Conservation (phyloP, 2,329 filamentous ascomycete species). For the Paracoccidioides brasiliensis region DNA sequence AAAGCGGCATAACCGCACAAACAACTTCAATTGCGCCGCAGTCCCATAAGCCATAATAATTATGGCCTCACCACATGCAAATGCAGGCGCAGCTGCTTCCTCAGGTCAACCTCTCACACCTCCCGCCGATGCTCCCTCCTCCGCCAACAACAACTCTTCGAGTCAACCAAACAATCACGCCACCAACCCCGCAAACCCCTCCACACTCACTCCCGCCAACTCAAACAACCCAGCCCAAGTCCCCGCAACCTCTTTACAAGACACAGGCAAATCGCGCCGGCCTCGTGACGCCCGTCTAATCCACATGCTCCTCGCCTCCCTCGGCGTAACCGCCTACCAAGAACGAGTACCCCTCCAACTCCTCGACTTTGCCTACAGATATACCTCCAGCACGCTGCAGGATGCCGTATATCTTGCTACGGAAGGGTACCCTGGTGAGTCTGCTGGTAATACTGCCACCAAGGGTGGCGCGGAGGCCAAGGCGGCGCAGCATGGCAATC, state of each 20-base stretch:
- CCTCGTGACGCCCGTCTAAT: constrained; percentile 39
- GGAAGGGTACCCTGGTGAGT: constrained; percentile 36
- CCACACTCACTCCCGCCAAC: constrained; percentile 8
- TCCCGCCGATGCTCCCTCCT: constrained; percentile 27
- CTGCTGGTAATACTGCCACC: constrained; percentile 17
- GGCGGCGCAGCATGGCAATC: constrained; percentile 7
- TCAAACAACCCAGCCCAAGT: constrained; percentile 21
- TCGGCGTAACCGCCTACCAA: constrained; percentile 38
- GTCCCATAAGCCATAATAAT: background rate
- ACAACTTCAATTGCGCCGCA: background rate
- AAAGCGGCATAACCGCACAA: background rate
- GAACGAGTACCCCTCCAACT: constrained; percentile 41
- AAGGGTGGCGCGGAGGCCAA: constrained; percentile 13
- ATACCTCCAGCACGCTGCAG: constrained; percentile 40
- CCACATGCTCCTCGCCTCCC: constrained; percentile 37
- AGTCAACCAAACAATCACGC: constrained; percentile 12
- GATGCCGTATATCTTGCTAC: constrained; percentile 40
- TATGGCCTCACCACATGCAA: constrained; percentile 8
- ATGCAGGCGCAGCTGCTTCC: constrained; percentile 17
- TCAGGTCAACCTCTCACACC: constrained; percentile 31
- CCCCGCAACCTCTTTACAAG: constrained; percentile 33
- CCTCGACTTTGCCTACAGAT: constrained; percentile 41
- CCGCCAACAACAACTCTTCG: constrained; percentile 15
- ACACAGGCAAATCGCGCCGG: constrained; percentile 34
- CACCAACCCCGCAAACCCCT: constrained; percentile 13